Evolutionary conservation across 2,329 filamentous ascomycete genomes (phyloP), one percentile per base, ranked within the genome.

Genomic region (Saccharata proteae): DNA sequence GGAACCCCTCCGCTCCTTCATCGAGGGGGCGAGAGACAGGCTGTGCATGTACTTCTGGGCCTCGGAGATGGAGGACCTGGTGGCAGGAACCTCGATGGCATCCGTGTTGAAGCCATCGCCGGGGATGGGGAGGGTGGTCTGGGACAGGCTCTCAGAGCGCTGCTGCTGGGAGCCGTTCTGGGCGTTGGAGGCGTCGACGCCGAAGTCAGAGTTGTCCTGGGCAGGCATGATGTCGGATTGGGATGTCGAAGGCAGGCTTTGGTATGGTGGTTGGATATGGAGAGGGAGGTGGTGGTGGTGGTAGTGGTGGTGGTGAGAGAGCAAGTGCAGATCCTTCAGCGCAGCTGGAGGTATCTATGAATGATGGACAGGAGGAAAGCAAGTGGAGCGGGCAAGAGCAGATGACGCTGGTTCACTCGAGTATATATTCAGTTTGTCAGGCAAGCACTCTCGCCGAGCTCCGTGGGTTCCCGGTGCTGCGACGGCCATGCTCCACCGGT

Each of bases 21-120:
- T 72, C 6, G 77, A 82, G 11, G 77, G 77, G 10, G 69, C 62
- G 26, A 76, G 58, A 46, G 74, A 80, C 46, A 84, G 62, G 46
- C 71, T 74, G 65, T 83, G 78, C 77, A 83, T 82, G 57, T 76
- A 77, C 42, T 69, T 64, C 26, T 69, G 58, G 16, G 71, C 72
- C 57, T 84, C 75, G 18, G 77, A 75, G 40, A 80, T 71, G 32
- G 75, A 69, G 32, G 73, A 79, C 42, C 75, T 62, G 34, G 74
- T 70, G 15, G 78, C 77, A 23, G 78, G 77, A 27, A 84, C 65
- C 46, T 83, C 70, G 25, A 74, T 62, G 32, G 65, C 66, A 21
- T 45, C 40, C 16, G 47, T 54, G 27, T 43, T 45, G 31, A 51
- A 58, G 30, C 56, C 42, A 16, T 63, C 62, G 24, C 55, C 56